A percentile compares a stretch with the other conserved stretches of the same genome.
These are phyloP conservation scores for Suillus placidus DNA, from an alignment of 768 basidiomycete species.

Conservation along the genomic window DNA sequence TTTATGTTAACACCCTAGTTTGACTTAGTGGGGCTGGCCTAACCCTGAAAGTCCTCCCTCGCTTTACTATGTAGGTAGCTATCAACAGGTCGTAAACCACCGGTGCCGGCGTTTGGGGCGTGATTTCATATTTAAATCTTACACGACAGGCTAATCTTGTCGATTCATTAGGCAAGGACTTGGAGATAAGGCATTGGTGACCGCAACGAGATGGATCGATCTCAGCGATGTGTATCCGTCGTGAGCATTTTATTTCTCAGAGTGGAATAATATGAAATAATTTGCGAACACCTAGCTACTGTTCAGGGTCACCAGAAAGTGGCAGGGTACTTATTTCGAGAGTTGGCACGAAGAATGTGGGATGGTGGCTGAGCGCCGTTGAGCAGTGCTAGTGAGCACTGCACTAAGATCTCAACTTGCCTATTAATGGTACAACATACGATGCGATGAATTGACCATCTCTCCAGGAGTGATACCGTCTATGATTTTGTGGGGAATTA, in stretches of 20 bases:
- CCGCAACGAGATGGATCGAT: conserved; percentile 59
- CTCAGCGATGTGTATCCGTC: conserved; percentile 53
- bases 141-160: neutral
- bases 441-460: neutral
- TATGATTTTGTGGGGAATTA: neutral
- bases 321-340: conserved; percentile 47
- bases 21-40: conserved; percentile 57
- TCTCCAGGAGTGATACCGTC: neutral
- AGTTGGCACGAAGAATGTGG: conserved; percentile 50
- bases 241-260: conserved; percentile 26
- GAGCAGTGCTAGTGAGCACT: neutral
- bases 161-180: conserved; percentile 33
- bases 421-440: neutral
- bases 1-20: neutral
- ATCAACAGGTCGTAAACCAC: conserved; percentile 46
- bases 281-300: conserved; percentile 31
- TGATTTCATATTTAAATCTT: neutral
- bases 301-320: conserved; percentile 50
- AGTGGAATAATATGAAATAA: neutral
- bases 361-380: conserved; percentile 18
- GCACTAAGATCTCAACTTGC: neutral
- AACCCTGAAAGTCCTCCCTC: conserved; percentile 46
- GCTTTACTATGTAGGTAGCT: conserved; percentile 51
- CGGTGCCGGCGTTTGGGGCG: conserved; percentile 30
- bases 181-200: conserved; percentile 55